Conservation (phyloP, 805 yeast genomes). For the Citeromyces nyonsensis region DNA sequence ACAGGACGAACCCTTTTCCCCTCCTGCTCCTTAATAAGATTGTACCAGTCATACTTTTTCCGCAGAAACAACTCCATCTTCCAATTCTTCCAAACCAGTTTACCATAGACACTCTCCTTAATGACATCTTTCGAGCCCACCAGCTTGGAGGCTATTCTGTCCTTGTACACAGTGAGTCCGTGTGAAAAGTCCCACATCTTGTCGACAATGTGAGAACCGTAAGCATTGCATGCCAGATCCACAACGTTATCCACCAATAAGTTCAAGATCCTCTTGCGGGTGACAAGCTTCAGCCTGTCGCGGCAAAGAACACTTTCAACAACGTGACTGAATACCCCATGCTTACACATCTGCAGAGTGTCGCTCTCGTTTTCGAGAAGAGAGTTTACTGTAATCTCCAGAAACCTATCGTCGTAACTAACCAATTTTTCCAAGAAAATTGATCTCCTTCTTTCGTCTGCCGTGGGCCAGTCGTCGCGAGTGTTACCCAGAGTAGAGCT, state of each 20-base stretch:
- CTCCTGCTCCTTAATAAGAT: constrained; percentile 37
- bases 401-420: constrained; percentile 47
- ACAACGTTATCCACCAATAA: constrained; percentile 34
- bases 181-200: constrained; percentile 68
- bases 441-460: constrained; percentile 73
- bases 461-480: constrained; percentile 83
- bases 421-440: constrained; percentile 61
- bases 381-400: constrained; percentile 41
- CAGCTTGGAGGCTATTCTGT: constrained; percentile 63
- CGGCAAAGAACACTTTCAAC: constrained; percentile 50
- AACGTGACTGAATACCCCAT: constrained; percentile 85
- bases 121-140: constrained; percentile 43
- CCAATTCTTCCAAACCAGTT: constrained; percentile 94
- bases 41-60: constrained; percentile 74
- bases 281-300: constrained; percentile 29
- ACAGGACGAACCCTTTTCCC: not conserved
- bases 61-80: constrained; percentile 63
- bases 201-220: constrained; percentile 86
- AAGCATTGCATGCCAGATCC: constrained; percentile 63
- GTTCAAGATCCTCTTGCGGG: constrained; percentile 54
- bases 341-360: constrained; percentile 60
- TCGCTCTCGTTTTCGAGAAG: constrained; percentile 45
- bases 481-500: constrained; percentile 71
- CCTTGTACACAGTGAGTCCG: constrained; percentile 71
- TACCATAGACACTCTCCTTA: constrained; percentile 78